Conservation (phyloP, 1,284 basidiomycete species). For the Fereydounia khargensis region DNA sequence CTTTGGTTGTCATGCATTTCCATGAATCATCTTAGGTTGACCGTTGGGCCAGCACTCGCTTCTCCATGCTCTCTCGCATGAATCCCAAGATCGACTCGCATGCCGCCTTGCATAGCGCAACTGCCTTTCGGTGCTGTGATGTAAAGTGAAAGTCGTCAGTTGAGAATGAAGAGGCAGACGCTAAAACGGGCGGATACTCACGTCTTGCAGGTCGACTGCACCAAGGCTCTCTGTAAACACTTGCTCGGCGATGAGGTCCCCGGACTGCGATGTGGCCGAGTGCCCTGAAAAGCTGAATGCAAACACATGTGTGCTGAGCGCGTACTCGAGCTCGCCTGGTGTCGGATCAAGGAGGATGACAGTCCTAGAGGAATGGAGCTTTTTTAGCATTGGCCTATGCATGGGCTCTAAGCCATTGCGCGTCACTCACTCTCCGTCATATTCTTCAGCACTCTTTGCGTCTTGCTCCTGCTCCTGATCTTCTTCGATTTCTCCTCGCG, state of each 20-base stretch:
- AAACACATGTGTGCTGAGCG: conserved; percentile 44
- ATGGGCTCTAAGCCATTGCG: no score
- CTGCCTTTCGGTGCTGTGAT: not conserved
- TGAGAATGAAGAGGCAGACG: no score
- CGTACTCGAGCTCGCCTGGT: conserved; percentile 35
- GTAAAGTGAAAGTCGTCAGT: no score
- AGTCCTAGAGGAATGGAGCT: no score
- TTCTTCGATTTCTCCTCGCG: conserved; percentile 7
- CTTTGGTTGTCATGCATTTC: no score
- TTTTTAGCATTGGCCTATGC: no score
- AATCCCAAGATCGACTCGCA: not conserved
- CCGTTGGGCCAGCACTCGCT: not conserved
- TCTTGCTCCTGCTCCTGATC: conserved; percentile 11
- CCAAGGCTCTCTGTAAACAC: conserved; percentile 25
- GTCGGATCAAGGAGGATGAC: conserved; percentile 45
- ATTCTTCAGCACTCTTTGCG: not conserved
- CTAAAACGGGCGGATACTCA: conserved; percentile 2
- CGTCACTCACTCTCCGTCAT: conserved; percentile 21
- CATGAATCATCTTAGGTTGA: not conserved
- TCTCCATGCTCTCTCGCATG: not conserved
- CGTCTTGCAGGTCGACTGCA: conserved; percentile 15
- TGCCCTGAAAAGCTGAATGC: conserved; percentile 41
- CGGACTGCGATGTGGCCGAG: conserved; percentile 1
- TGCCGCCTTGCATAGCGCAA: not conserved
- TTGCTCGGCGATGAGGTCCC: conserved; percentile 13